These are phyloP conservation scores for Paraphaeosphaeria minitans DNA, from an alignment of 2,329 filamentous ascomycete genomes.

Conservation along the genomic window DNA sequence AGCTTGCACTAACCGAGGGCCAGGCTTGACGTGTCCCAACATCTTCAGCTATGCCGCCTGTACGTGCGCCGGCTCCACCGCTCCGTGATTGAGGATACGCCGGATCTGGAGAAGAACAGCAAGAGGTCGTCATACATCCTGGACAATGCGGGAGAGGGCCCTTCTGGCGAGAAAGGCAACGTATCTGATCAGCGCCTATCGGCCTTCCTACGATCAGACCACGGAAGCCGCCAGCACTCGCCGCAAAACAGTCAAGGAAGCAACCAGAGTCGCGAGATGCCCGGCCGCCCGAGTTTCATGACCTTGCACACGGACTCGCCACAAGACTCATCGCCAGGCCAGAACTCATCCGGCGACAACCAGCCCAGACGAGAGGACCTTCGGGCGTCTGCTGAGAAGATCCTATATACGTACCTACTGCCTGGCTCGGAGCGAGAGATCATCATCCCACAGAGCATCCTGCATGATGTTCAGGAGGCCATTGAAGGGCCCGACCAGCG, in stretches of 20 bases:
- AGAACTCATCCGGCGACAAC: conserved; percentile 40
- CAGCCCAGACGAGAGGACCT: conserved; percentile 72
- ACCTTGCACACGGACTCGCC: conserved; percentile 69
- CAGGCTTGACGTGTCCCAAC: conserved; percentile 98
- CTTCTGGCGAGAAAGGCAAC: conserved; percentile 67
- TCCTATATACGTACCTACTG: conserved; percentile 95
- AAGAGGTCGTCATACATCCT: conserved; percentile 84
- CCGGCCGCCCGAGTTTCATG: conserved; percentile 64
- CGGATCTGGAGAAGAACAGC: conserved; percentile 83
- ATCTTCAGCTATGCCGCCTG: conserved; percentile 96
- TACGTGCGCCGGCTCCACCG: conserved; percentile 94
- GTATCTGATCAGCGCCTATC: conserved; percentile 89
- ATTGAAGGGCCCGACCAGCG: conserved; percentile 85
- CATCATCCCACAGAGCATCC: conserved; percentile 85
- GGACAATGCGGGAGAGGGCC: conserved; percentile 66
- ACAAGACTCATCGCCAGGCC: conserved; percentile 57
- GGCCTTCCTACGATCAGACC: conserved; percentile 75
- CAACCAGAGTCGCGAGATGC: conserved; percentile 60
- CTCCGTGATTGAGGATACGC: conserved; percentile 90
- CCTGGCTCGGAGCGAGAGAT: conserved; percentile 97
- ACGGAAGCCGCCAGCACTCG: conserved; percentile 51
- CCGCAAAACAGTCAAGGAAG: conserved; percentile 55
- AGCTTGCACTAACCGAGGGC: conserved; percentile 31
- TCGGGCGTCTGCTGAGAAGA: conserved; percentile 92
- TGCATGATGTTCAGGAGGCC: conserved; percentile 80